Base-by-base conservation (phyloP, 2,329 filamentous ascomycete genomes). In the Epichloe scottii region DNA sequence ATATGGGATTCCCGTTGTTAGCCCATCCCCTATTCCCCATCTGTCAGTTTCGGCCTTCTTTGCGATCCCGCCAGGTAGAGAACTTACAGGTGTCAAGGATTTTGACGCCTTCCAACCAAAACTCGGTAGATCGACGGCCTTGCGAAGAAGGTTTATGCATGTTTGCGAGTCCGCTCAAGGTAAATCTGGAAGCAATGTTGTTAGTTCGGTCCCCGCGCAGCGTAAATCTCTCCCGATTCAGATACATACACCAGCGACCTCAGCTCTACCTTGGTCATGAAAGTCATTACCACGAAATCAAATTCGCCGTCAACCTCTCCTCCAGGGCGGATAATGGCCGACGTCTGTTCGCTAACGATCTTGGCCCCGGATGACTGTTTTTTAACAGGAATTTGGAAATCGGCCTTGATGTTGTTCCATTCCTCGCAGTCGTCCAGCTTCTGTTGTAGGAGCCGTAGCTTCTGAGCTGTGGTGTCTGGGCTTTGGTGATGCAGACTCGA, bases 401-500 rank as follows among this genome's bases (percentile, higher is more conserved):
- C 72, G 0, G 73, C 68, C 11, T 71, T 69, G 42, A 70, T 62
- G 19, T 71, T 63, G 55, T 71, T 59, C 76, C 74, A 78, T 51
- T 71, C 66, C 45, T 75, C 68, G 39, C 74, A 72, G 21, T 76
- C 68, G 54, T 88, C 84, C 59, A 87, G 71, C 41, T 74, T 75
- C 39, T 69, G 67, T 60, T 88, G 82, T 56, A 90, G 70, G 6
- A 70, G 68, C 39, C 73, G 73, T 19, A 88, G 69, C 60, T 89
- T 89, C 49, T 76, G 70, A 0, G 70, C 64, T 33, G 79, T 76
- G 33, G 74, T 66, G 12, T 80, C 73, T 0, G 78, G 74, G 34
- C 73, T 75, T 54, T 82, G 82, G 51, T 81, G 75, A 51, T 82
- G 77, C 48, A 90, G 69, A 58, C 79, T 82, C 59, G 84, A 87